A percentile compares a stretch with the other conserved stretches of the same genome.
phyloP scores from a whole-genome alignment of 148 eudicot species.

The Rhododendron mucronatum region DNA sequence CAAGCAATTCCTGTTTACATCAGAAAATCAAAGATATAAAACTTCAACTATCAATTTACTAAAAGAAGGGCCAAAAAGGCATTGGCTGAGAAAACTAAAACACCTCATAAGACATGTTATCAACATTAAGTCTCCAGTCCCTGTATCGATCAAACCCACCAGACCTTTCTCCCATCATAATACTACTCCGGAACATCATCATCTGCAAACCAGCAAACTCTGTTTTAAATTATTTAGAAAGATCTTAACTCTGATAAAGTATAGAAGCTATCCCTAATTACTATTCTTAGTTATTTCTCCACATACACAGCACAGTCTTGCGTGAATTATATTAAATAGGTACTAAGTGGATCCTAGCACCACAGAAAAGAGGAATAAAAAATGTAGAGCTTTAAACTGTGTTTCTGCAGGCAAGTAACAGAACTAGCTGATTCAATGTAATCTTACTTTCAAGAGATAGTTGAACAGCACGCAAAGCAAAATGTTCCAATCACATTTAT shows the following conservation, averaged over 20 bases:
- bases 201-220: slow-evolving; percentile 41
- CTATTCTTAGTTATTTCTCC: background rate
- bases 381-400: background rate
- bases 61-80: background rate
- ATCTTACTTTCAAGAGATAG: background rate
- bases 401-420: background rate
- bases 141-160: slow-evolving; percentile 55
- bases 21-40: background rate
- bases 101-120: slow-evolving; percentile 89
- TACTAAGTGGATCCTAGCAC: background rate
- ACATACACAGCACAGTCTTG: background rate
- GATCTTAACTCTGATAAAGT: background rate
- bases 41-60: background rate
- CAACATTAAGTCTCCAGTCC: slow-evolving; percentile 77
- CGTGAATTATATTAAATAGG: background rate
- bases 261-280: background rate
- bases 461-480: background rate
- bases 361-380: background rate
- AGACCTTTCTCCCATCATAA: slow-evolving; percentile 66
- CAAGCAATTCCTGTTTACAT: slow-evolving; percentile 64
- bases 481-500: background rate
- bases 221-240: background rate
- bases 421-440: background rate
- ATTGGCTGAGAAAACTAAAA: background rate
- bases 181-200: slow-evolving; percentile 64